Evolutionary conservation across 805 yeast genomes (phyloP).

Genomic region (Blastobotrys parvus): DNA sequence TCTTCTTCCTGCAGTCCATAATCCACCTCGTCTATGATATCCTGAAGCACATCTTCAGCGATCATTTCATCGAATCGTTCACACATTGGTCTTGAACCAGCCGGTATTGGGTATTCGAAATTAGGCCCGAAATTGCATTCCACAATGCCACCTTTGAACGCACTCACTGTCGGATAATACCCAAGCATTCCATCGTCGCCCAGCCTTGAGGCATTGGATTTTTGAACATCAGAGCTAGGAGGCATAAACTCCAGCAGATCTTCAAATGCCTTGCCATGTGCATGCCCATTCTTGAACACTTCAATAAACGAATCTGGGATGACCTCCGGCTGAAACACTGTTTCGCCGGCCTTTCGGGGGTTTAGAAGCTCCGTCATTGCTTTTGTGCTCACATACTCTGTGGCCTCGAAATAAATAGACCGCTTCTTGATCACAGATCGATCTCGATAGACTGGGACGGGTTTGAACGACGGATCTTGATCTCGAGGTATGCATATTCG

Average conservation of each 20-base stretch:
- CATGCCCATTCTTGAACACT: slow-evolving; percentile 71
- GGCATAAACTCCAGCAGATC: slow-evolving; percentile 71
- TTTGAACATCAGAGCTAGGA: slow-evolving; percentile 47
- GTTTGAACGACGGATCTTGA: slow-evolving; percentile 2
- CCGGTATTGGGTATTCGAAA: slow-evolving; percentile 35
- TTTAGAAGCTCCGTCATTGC: slow-evolving; percentile 63
- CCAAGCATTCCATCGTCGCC: slow-evolving; percentile 80
- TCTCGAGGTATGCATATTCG: slow-evolving; percentile 56
- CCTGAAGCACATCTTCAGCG: slow-evolving; percentile 77
- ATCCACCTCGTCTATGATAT: slow-evolving; percentile 76
- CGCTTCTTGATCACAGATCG: slow-evolving; percentile 79
- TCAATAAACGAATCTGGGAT: slow-evolving; percentile 44
- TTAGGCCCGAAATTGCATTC: slow-evolving; percentile 61
- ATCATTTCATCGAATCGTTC: slow-evolving; percentile 60
- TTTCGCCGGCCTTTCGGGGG: slow-evolving; percentile 21
- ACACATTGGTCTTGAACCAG: slow-evolving; percentile 43
- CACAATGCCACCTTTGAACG: slow-evolving; percentile 71
- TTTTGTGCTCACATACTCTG: slow-evolving; percentile 64
- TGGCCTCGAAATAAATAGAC: slow-evolving; percentile 73
- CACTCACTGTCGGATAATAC: slow-evolving; percentile 84
- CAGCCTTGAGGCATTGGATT: slow-evolving; percentile 7
- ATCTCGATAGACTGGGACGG: slow-evolving; percentile 47
- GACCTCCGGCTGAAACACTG: slow-evolving; percentile 22
- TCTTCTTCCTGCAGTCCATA: slow-evolving; percentile 27
- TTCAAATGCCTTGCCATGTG: slow-evolving; percentile 56